These are phyloP conservation scores for Psilocybe cyanescens DNA, from an alignment of 768 basidiomycete species.

Conservation along the genomic window DNA sequence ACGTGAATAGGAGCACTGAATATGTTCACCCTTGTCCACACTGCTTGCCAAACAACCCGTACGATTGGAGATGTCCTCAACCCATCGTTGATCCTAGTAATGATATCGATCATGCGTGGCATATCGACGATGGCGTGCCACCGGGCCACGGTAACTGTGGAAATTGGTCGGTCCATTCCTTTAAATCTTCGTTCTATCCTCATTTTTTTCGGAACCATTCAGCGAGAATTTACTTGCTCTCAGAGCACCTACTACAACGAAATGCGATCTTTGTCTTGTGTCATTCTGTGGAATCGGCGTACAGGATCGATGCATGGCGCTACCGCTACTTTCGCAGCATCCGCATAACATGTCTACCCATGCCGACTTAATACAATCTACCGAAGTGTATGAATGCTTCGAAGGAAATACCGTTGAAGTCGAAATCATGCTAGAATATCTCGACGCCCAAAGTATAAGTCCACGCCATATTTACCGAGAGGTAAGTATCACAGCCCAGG, in stretches of 20 bases:
- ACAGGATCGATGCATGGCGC: conserved; percentile 71
- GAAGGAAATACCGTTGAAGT: conserved; percentile 79
- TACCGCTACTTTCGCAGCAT: conserved; percentile 58
- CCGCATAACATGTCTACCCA: conserved; percentile 72
- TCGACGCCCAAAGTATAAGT: conserved; percentile 60
- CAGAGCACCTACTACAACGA: conserved; percentile 75
- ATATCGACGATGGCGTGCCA: conserved; percentile 74
- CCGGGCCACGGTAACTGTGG: conserved; percentile 83
- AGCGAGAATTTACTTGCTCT: conserved; percentile 80
- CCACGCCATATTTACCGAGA: conserved; percentile 80
- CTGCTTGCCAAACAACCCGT: conserved; percentile 68
- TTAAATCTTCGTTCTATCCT: neutral
- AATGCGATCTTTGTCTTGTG: conserved; percentile 83
- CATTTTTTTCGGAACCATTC: conserved; percentile 4
- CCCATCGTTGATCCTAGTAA: conserved; percentile 74
- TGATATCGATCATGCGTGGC: conserved; percentile 78
- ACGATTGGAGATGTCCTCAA: conserved; percentile 81
- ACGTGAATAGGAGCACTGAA: conserved; percentile 64
- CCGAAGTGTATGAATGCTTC: conserved; percentile 82
- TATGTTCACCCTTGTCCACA: conserved; percentile 83
- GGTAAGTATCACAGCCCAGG: conserved; percentile 38
- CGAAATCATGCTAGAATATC: conserved; percentile 83
- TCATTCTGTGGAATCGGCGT: conserved; percentile 84
- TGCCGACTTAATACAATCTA: conserved; percentile 76
- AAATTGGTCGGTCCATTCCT: conserved; percentile 62